Evolutionary conservation across 345 rosid species (phyloP).

Genomic region (Orychophragmus violaceus): DNA sequence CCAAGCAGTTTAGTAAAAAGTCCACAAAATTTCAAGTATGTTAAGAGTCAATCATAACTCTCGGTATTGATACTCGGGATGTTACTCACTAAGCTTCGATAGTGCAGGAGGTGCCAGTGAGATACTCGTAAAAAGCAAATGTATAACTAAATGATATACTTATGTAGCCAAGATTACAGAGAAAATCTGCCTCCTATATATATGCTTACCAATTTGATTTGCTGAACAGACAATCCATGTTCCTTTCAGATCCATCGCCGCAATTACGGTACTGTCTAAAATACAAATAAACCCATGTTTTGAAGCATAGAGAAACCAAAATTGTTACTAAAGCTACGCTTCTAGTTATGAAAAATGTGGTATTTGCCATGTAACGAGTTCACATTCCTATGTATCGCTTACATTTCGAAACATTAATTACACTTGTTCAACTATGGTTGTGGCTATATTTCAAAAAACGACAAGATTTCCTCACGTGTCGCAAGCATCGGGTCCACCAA

Average conservation of each 20-base stretch:
- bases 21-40: not conserved
- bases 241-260: conserved; percentile 65
- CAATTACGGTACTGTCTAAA: conserved; percentile 80
- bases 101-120: conserved; percentile 78
- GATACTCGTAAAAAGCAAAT: not conserved
- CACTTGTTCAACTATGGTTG: not conserved
- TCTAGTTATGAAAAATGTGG: conserved; percentile 3
- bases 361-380: not conserved
- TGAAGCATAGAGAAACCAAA: not conserved
- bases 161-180: not conserved
- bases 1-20: not conserved
- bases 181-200: not conserved
- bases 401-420: not conserved
- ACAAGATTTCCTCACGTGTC: conserved; percentile 48
- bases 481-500: conserved; percentile 90
- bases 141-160: not conserved
- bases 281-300: not conserved
- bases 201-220: conserved; percentile 75
- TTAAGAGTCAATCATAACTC: not conserved
- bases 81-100: conserved; percentile 83
- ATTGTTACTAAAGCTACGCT: not conserved
- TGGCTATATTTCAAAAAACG: conserved; percentile 11
- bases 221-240: conserved; percentile 61
- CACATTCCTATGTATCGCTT: not conserved
- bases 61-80: conserved; percentile 60